Evolutionary conservation across 768 basidiomycete species (phyloP).

Genomic region (Boletales sp.): DNA sequence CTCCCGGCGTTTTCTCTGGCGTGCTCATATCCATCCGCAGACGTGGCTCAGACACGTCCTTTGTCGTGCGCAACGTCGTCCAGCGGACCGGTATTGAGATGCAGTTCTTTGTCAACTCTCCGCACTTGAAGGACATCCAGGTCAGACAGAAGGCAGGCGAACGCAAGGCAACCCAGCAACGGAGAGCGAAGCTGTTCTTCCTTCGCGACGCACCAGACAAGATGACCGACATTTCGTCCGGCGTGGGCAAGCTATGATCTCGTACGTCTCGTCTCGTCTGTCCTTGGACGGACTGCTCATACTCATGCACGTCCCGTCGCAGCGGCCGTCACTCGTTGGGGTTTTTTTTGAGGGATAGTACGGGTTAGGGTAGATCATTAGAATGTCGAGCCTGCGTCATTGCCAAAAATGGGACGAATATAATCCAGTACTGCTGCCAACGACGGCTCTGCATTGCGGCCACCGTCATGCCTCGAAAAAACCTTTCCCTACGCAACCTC

Average conservation of each 20-base stretch:
- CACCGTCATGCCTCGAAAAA: conserved; percentile 43
- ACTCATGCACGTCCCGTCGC: background rate
- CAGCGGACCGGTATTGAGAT: conserved; percentile 91
- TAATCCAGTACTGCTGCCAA: conserved; percentile 14
- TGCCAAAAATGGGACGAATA: conserved; percentile 15
- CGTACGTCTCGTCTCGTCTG: conserved; percentile 13
- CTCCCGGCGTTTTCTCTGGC: conserved; percentile 83
- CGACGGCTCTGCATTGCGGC: conserved; percentile 9
- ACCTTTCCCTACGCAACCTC: conserved; percentile 56
- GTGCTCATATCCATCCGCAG: conserved; percentile 81
- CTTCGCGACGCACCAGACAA: conserved; percentile 79
- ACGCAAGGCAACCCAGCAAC: conserved; percentile 49
- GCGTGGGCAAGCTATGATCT: conserved; percentile 29
- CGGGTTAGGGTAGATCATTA: conserved; percentile 5
- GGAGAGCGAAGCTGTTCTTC: conserved; percentile 81
- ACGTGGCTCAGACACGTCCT: conserved; percentile 83
- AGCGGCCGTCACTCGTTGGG: conserved; percentile 1
- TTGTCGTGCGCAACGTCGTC: conserved; percentile 85
- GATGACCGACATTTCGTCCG: conserved; percentile 71
- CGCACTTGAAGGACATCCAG: conserved; percentile 84
- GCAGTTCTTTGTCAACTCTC: conserved; percentile 84
- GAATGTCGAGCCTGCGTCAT: background rate
- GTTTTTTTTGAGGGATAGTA: background rate
- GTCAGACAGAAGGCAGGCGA: conserved; percentile 59
- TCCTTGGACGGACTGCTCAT: background rate